These are phyloP conservation scores for Dispira simplex DNA, from an alignment of 192 early-diverging fungal species.

Conservation along the genomic window DNA sequence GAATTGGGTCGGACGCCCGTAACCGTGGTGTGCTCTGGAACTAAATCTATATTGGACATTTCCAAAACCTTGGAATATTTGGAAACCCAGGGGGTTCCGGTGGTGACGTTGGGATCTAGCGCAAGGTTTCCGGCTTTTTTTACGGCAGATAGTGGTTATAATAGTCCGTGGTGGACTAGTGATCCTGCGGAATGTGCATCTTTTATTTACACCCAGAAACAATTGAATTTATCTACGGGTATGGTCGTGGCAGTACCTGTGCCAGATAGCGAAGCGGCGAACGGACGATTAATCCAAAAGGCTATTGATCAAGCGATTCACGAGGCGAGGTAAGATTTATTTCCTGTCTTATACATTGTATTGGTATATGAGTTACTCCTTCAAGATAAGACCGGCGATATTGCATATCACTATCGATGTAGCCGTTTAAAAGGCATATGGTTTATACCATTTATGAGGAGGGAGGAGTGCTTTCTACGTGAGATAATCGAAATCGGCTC, in stretches of 20 bases:
- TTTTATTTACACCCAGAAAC: conserved; percentile 35
- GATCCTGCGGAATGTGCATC: conserved; percentile 24
- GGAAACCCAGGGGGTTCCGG: conserved; percentile 89
- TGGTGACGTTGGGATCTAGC: conserved; percentile 53
- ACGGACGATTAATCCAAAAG: conserved; percentile 40
- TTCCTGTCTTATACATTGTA: no score
- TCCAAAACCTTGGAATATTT: conserved; percentile 79
- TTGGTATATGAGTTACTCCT: no score
- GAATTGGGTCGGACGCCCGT: conserved; percentile 86
- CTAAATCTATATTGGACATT: conserved; percentile 93
- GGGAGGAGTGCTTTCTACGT: no score
- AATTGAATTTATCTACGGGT: conserved; percentile 52
- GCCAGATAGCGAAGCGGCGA: conserved; percentile 42
- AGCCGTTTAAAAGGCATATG: no score
- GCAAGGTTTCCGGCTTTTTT: conserved; percentile 86
- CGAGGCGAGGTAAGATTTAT: conserved; percentile 41
- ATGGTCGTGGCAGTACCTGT: conserved; percentile 86
- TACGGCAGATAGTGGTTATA: conserved; percentile 45
- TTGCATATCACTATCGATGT: no score
- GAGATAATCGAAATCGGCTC: no score
- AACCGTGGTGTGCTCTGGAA: conserved; percentile 90
- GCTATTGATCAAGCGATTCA: conserved; percentile 55
- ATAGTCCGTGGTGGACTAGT: conserved; percentile 25
- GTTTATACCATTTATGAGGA: no score
- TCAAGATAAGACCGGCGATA: no score